Evolutionary conservation across 73 alveolate genomes (phyloP), one percentile per base, ranked within the genome.

Genomic region (Uronychia setigera): DNA sequence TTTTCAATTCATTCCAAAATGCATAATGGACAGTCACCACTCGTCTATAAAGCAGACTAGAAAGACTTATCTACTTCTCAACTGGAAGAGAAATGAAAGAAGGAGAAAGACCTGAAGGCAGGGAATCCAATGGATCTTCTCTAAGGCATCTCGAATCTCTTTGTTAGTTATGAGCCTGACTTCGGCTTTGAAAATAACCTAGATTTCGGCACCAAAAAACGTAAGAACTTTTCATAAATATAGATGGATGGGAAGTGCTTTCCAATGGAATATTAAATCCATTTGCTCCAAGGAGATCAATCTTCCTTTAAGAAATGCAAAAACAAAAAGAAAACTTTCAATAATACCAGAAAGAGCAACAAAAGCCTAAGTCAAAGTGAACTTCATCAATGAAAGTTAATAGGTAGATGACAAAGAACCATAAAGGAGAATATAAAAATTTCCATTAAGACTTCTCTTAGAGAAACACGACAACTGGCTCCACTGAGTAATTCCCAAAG

Each of bases 281-380:
- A 80, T 80, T 80, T 27, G 87, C 87, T 14, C 87, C 87, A 80
- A 33, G 87, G 77, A 26, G 46, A 59, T 80, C 87, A 1, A 80
- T 80, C 0, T 80, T 80, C 59, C 31, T 80, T 19, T 60, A 80
- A 80, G 80, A 80, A 80, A 27, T 80, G 25, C 28, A 58, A 5
- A 80, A 80, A 32, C 34, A 58, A 28, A 80, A 59, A 29, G 58
- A 58, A 80, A 1, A 1, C 19, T 46, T 46, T 5, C 67, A 46
- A 46, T 11, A 19, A 46, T 19, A 19, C 19, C 67, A 46, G 67
- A 46, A n/a, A n/a, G n/a, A n/a, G n/a, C 67, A 19, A 46, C 67
- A 46, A 46, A 19, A 19, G 67, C 19, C 67, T 46, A 11, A 11
- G 67, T 46, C 67, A 5, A 46, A 46, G 67, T 19, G 67, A 5